Evolutionary conservation across 805 yeast genomes (phyloP), one percentile per base, ranked within the genome.

Genomic region (Wickerhamiella siamensis): DNA sequence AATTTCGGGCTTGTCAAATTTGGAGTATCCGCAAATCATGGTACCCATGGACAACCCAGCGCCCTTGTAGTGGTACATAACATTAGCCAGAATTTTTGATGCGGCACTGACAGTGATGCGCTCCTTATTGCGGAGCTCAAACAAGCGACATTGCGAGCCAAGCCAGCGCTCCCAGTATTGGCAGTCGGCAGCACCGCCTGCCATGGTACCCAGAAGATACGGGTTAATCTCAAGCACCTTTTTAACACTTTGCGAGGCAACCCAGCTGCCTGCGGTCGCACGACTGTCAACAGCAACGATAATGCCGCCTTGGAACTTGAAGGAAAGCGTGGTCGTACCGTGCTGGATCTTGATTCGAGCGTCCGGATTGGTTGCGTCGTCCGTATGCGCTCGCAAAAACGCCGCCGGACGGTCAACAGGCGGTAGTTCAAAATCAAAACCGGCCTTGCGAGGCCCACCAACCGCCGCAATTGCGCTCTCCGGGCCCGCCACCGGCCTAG

Each of bases 141-240:
- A 94, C 55, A 91, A 65, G 56, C 98, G 71, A 67, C 97, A 88
- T 65, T 91, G 96, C 15, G 94, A 69, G 48, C 98, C 98, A 46
- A 91, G 72, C 97, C 97, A 91, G 31, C 96, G 83, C 66, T 91
- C 97, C 98, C 98, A 91, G 64, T 71, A 91, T 63, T 91, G 98
- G 70, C 98, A 91, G 65, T 91, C 98, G 26, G 97, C 97, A 39
- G 98, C 98, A 68, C 97, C 97, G 65, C 98, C 98, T 27, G 98
- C 98, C 95, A 91, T 78, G 17, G 98, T 91, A 50, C 98, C 98
- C 54, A 91, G 71, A 49, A 91, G 65, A 61, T 83, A 81, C 41
- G 96, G 95, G 63, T 91, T 91, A 65, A 91, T 91, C 63, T 88
- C 88, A 55, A 91, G 86, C 43, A 91, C 98, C 64, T 91, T 91